Conservation (phyloP, 805 yeast genomes). For the Pichia manshurica region DNA sequence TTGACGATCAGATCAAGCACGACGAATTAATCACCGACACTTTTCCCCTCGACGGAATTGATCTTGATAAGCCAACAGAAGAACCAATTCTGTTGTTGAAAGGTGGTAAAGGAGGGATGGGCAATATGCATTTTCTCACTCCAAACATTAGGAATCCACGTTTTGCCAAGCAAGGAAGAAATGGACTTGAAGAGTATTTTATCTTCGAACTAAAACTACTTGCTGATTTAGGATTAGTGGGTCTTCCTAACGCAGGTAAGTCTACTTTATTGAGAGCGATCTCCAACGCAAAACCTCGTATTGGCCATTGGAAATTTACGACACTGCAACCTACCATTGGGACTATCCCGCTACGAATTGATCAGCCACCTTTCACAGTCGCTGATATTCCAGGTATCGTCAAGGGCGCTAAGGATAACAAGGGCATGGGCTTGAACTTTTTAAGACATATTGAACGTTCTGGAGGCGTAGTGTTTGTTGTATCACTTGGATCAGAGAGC, state of each 20-base stretch:
- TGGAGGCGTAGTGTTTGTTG: constrained; percentile 81
- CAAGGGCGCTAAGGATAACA: constrained; percentile 76
- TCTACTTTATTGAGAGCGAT: constrained; percentile 83
- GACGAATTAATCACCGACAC: constrained; percentile 60
- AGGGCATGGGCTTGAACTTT: constrained; percentile 92
- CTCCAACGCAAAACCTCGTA: constrained; percentile 81
- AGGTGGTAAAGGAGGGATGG: constrained; percentile 94
- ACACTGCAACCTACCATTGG: constrained; percentile 91
- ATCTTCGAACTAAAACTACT: constrained; percentile 78
- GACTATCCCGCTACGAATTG: constrained; percentile 64
- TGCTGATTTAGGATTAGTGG: constrained; percentile 92
- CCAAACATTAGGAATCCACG: constrained; percentile 82
- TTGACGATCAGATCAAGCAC: constrained; percentile 52
- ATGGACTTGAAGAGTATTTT: constrained; percentile 59
- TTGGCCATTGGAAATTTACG: constrained; percentile 97
- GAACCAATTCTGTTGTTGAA: constrained; percentile 63
- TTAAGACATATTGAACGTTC: constrained; percentile 89
- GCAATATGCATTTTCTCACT: constrained; percentile 92
- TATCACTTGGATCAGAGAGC: constrained; percentile 61
- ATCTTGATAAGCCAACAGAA: constrained; percentile 53
- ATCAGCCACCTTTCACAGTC: constrained; percentile 72
- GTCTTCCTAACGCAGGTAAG: constrained; percentile 95
- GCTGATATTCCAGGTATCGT: constrained; percentile 98
- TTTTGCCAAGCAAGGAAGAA: constrained; percentile 77
- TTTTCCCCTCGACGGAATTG: constrained; percentile 80